These are phyloP conservation scores for Ajuga reptans DNA, from an alignment of 305 asterid genomes.

Conservation along the genomic window DNA sequence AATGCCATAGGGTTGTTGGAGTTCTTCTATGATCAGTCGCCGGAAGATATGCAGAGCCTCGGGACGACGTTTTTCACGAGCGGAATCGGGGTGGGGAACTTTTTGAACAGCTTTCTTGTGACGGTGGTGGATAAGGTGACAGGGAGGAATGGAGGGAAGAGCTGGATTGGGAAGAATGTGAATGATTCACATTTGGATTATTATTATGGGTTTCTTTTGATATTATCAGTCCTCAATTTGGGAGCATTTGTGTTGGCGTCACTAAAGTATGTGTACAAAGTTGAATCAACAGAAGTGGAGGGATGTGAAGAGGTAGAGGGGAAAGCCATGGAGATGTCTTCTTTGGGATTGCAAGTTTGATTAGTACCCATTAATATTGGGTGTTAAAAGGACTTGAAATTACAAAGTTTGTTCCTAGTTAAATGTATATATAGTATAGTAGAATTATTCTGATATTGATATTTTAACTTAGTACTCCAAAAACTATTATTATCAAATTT, in stretches of 20 bases:
- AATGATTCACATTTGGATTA: slow-evolving; percentile 65
- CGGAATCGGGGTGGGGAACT: slow-evolving; percentile 77
- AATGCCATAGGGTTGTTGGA: slow-evolving; percentile 73
- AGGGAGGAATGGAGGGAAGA: slow-evolving; percentile 47
- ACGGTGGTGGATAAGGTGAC: slow-evolving; percentile 60
- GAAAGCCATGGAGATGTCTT: slow-evolving; percentile 29
- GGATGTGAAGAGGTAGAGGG: slow-evolving; percentile 36
- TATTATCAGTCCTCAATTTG: slow-evolving; percentile 42
- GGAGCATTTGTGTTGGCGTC: slow-evolving; percentile 50
- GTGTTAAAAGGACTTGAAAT: too few species aligned
- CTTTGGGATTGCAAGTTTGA: slow-evolving; percentile 43
- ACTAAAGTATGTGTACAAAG: slow-evolving; percentile 54
- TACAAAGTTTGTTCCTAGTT: too few species aligned
- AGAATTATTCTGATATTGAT: neutral
- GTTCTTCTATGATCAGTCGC: slow-evolving; percentile 81
- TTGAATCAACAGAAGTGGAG: slow-evolving; percentile 36
- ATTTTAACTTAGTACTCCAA: too few species aligned
- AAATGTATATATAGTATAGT: neutral
- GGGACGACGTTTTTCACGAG: slow-evolving; percentile 80
- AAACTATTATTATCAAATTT: too few species aligned
- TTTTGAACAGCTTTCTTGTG: slow-evolving; percentile 64
- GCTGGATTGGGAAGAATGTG: slow-evolving; percentile 74
- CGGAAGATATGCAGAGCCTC: slow-evolving; percentile 74
- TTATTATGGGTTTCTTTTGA: slow-evolving; percentile 54
- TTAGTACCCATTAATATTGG: neutral